phyloP scores from a whole-genome alignment of 2,329 filamentous ascomycete species.

The Beauveria sp. region DNA sequence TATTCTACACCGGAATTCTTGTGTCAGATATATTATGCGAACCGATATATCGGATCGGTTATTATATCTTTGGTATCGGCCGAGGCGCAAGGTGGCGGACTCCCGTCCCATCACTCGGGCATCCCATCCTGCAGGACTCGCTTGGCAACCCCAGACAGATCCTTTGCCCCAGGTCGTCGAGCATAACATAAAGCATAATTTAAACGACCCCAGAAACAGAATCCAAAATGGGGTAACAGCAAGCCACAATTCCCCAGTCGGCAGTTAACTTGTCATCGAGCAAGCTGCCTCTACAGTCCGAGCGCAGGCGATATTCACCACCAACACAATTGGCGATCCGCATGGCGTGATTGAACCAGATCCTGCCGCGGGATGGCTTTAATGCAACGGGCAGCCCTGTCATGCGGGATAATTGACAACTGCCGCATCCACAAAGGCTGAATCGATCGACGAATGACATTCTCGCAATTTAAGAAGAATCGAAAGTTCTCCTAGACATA shows the following conservation, averaged over 20 bases:
- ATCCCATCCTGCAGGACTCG: neutral
- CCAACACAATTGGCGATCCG: neutral
- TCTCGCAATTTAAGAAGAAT: neutral
- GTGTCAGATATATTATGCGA: neutral
- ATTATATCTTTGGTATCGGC: neutral
- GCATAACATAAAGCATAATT: conserved; percentile 5
- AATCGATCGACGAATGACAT: neutral
- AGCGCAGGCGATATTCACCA: neutral
- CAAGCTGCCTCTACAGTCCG: neutral
- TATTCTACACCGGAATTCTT: neutral
- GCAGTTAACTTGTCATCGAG: neutral
- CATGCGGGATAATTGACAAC: neutral
- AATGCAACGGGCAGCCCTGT: neutral
- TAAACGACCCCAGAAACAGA: neutral
- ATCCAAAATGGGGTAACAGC: neutral
- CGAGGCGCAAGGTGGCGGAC: neutral
- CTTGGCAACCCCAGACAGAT: neutral
- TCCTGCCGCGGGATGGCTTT: neutral
- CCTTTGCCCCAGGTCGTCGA: neutral
- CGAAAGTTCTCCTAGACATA: neutral
- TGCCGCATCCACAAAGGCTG: neutral
- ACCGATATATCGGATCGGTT: too few species aligned
- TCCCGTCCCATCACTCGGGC: neutral
- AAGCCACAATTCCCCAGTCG: neutral
- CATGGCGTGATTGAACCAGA: conserved; percentile 3